These are phyloP conservation scores for Schoenoplectus triqueter DNA, from an alignment of 202 grass and related monocot genomes.

Conservation along the genomic window DNA sequence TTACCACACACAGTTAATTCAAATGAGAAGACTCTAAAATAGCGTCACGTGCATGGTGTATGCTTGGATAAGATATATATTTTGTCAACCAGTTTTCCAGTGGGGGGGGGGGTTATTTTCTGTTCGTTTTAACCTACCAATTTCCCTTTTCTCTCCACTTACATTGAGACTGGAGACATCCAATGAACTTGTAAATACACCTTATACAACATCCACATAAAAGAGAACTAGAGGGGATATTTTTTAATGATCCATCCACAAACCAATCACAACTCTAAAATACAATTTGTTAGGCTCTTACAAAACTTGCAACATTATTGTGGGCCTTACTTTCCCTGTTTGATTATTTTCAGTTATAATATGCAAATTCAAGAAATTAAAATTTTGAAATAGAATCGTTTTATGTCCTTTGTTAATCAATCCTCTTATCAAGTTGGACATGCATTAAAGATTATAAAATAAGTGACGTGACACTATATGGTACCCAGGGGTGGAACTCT, in stretches of 20 bases:
- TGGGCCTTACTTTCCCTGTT: not conserved
- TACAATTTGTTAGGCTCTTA: not conserved
- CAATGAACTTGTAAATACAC: not conserved
- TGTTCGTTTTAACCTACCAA: not conserved
- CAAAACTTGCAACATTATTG: not conserved
- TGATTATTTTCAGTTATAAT: not conserved
- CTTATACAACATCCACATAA: not conserved
- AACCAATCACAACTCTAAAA: constrained; percentile 17
- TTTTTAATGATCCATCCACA: not conserved
- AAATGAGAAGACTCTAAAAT: constrained; percentile 10
- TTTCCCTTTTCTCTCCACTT: not conserved
- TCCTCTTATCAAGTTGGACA: not conserved
- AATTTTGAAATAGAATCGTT: not conserved
- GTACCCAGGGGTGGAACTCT: too few species aligned
- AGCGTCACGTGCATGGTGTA: constrained; percentile 26
- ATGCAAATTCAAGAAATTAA: not conserved
- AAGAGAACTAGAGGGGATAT: not conserved
- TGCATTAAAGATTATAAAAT: not conserved
- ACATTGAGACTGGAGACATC: constrained; percentile 4
- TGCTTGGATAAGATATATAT: constrained; percentile 22
- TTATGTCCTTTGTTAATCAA: not conserved
- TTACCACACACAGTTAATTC: constrained; percentile 20
- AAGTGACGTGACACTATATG: not conserved
- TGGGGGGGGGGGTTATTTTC: not conserved
- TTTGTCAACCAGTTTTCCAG: constrained; percentile 13